These are phyloP conservation scores for Primulina huaijiensis DNA, from an alignment of 257 asterid genomes.

Conservation along the genomic window DNA sequence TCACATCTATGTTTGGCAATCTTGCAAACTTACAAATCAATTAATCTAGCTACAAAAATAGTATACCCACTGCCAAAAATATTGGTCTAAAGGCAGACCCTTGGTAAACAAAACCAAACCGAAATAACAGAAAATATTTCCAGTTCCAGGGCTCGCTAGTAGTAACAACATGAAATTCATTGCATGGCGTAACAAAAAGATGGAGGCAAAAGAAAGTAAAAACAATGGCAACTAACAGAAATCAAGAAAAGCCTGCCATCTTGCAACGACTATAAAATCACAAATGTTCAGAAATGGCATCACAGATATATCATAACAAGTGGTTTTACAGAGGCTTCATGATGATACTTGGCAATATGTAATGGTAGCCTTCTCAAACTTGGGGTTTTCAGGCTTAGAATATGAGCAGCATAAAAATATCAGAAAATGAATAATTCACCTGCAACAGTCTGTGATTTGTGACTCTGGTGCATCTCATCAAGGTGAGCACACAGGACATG, in stretches of 20 bases:
- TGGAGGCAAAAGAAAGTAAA: neutral
- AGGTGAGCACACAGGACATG: neutral
- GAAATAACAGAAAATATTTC: neutral
- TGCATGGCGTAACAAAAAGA: neutral
- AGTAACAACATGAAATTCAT: neutral
- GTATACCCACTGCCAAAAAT: constrained; percentile 3
- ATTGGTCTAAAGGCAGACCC: constrained; percentile 2
- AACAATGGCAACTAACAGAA: neutral
- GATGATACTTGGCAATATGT: constrained; percentile 14
- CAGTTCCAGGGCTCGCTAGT: neutral
- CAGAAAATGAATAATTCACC: neutral
- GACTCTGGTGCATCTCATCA: neutral
- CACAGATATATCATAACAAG: neutral
- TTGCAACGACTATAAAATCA: constrained; percentile 1
- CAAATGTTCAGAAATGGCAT: neutral
- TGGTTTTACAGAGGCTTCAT: constrained; percentile 4
- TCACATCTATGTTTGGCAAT: neutral
- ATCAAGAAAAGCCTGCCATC: neutral
- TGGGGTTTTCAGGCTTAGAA: neutral
- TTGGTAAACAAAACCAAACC: neutral
- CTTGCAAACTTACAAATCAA: neutral
- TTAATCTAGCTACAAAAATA: neutral
- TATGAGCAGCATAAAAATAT: neutral
- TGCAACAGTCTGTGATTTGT: neutral
- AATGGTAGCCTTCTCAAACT: constrained; percentile 17